These are phyloP conservation scores for barrel medic (Medicago truncatula) DNA, from an alignment of 306 rosid species.

Conservation along the genomic window MtrunA17r5.0-ANR NC_053049.1:35451501-35452000, in stretches of 20 bases:
- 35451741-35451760: background rate
- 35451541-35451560: background rate
- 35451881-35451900: constrained; percentile 5
- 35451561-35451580: background rate
- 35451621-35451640: background rate
- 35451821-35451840: background rate
- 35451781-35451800: constrained; percentile 3
- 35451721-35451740: background rate
- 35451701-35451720: background rate
- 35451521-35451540: background rate
- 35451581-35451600: background rate
- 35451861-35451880: background rate
- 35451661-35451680: too few relatives aligned
- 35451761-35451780: background rate
- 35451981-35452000: constrained; percentile 5
- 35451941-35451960: background rate
- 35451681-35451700: background rate
- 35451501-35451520: background rate
- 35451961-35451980: background rate
- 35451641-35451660: background rate
- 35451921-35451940: background rate
- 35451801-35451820: constrained; percentile 15
- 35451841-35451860: constrained; percentile 4
- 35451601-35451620: background rate
- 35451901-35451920: constrained; percentile 19